Evolutionary conservation across 441 rosid species (phyloP).

Genomic region (Populus hybrid): DNA sequence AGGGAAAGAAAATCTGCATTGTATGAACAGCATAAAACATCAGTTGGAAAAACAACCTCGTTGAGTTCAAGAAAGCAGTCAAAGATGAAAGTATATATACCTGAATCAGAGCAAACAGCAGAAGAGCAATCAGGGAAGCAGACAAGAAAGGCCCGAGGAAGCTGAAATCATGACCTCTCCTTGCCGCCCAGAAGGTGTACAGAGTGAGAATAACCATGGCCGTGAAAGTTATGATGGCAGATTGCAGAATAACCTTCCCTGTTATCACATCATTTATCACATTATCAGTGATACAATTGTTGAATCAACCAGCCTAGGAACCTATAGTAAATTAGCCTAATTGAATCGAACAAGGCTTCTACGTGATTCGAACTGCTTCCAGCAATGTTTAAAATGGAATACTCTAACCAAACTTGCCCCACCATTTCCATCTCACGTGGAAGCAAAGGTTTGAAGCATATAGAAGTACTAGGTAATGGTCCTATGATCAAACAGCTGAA

Average conservation of each 20-base stretch:
- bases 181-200: conserved; percentile 86
- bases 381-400: not conserved
- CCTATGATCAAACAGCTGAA: not conserved
- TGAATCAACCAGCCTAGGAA: not conserved
- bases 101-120: conserved; percentile 60
- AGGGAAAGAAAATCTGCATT: conserved; percentile 61
- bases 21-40: not conserved
- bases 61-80: too few relatives aligned
- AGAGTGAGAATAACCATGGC: conserved; percentile 62
- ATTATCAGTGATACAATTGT: not conserved
- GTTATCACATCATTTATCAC: conserved; percentile 4
- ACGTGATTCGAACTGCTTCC: not conserved
- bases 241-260: conserved; percentile 73
- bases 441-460: not conserved
- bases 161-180: conserved; percentile 68
- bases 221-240: conserved; percentile 55
- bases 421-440: too few relatives aligned
- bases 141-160: conserved; percentile 77
- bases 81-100: conserved; percentile 21
- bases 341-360: not conserved
- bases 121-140: conserved; percentile 51
- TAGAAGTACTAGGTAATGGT: not conserved
- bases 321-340: too few relatives aligned
- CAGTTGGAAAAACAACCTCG: not conserved
- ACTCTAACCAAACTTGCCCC: not conserved